Base-by-base conservation (phyloP, 2,329 filamentous ascomycete genomes). In the Seiridium unicorne region DNA sequence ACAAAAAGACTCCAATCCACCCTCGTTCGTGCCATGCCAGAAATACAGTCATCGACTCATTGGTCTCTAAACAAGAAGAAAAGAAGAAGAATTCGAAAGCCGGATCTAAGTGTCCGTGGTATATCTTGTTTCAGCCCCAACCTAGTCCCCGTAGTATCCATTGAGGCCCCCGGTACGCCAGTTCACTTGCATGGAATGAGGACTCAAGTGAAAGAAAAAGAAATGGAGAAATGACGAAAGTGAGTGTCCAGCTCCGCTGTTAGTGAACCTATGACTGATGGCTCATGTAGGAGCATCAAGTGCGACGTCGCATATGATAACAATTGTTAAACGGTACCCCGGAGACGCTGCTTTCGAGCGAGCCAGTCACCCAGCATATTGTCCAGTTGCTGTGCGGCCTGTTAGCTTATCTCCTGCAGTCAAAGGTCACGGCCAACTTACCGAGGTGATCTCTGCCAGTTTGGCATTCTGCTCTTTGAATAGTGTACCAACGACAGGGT, bases 401-500 rank as follows among this genome's bases (percentile, higher is more conserved):
- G 18, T 26, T 26, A 26, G 18, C 18, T 26, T 26, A 26, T 26
- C 18, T 26, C 18, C 18, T 26, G 18, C 18, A 26, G 48, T 10
- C 13, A 36, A 18, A 9, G 7, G 13, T 35, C 47, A 32, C 18
- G 18, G 18, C 18, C 48, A 35, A 78, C 86, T 80, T 74, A 89
- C 87, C 61, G 83, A 90, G 61, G 92, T 94, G 76, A 99, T 93
- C 72, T 95, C 92, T 57, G 89, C 89, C 70, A 98, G 77, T 70
- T 90, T 90, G 66, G 90, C 91, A 70, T 92, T 93, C 75, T 97
- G 92, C 71, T 96, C 91, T 55, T 87, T 88, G 78, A 96, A 98
- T 58, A 98, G 78, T 31, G 87, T 85, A 11, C 87, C 86, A 55
- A 90, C 92, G 49, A 96, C 82, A 0, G 94, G 94, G 73, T 98